Evolutionary conservation across 2,329 filamentous ascomycete genomes (phyloP).

Genomic region (Nannizziopsis arthrosporioides): DNA sequence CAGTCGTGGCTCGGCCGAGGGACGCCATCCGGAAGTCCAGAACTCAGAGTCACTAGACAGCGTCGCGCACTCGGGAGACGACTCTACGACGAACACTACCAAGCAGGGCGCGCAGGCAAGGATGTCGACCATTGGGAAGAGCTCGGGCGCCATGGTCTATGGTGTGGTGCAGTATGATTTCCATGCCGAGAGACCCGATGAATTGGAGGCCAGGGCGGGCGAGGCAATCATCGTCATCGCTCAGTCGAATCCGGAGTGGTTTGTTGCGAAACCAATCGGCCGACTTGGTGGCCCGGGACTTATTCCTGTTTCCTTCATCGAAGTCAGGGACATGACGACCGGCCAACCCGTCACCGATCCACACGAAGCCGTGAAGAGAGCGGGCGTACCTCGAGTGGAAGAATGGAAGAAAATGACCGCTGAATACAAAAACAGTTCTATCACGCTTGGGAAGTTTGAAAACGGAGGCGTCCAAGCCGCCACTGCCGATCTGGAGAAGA

Average conservation of each 20-base stretch:
- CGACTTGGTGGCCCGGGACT: conserved; percentile 87
- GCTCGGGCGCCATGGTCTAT: conserved; percentile 76
- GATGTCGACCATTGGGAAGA: conserved; percentile 41
- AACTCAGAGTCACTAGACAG: conserved; percentile 77
- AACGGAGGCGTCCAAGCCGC: conserved; percentile 43
- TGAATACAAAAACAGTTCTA: conserved; percentile 98
- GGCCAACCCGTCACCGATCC: conserved; percentile 72
- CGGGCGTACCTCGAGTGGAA: conserved; percentile 86
- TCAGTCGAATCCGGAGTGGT: conserved; percentile 98
- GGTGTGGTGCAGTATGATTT: conserved; percentile 97
- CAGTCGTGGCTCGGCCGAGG: conserved; percentile 54
- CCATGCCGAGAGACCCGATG: conserved; percentile 85
- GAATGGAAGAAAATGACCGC: conserved; percentile 99
- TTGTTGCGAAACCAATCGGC: conserved; percentile 97
- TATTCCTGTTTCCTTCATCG: conserved; percentile 92
- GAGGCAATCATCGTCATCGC: conserved; percentile 98
- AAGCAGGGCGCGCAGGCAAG: conserved; percentile 28
- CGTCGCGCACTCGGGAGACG: conserved; percentile 31
- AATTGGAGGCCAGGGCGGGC: conserved; percentile 85
- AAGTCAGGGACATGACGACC: conserved; percentile 87
- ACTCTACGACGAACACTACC: conserved; percentile 25
- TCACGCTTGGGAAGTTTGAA: conserved; percentile 85
- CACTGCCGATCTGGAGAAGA: conserved; percentile 60
- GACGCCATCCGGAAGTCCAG: conserved; percentile 49
- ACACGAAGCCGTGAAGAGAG: conserved; percentile 70